A percentile compares a stretch with the other conserved stretches of the same genome.
phyloP scores from a whole-genome alignment of 352 stramenopile species.

The Phytophthora tubulina region DNA sequence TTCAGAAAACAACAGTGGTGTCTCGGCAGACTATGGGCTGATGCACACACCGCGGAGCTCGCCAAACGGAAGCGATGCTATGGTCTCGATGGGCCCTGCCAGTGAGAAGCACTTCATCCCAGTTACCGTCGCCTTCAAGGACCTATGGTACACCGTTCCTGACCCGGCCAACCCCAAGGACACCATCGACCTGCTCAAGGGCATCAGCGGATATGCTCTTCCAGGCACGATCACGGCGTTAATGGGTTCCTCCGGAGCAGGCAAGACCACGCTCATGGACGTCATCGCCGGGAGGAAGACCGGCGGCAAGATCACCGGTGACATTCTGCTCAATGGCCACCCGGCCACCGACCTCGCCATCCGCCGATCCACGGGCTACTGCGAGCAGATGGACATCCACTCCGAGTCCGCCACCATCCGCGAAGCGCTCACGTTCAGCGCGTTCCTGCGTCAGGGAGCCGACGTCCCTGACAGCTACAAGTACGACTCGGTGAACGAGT shows the following conservation, averaged over 20 bases:
- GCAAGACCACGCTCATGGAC: constrained; percentile 36
- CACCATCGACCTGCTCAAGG: constrained; percentile 32
- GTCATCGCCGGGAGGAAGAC: constrained; percentile 33
- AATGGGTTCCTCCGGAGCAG: constrained; percentile 31
- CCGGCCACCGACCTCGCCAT: constrained; percentile 58
- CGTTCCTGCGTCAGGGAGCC: constrained; percentile 38
- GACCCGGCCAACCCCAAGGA: constrained; percentile 31
- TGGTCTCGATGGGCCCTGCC: constrained; percentile 14
- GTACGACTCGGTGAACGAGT: constrained; percentile 41
- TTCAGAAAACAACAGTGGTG: background rate
- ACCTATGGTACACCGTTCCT: constrained; percentile 27
- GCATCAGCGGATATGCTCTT: constrained; percentile 26
- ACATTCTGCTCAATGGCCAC: constrained; percentile 44
- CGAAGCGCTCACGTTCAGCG: constrained; percentile 56
- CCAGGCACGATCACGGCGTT: constrained; percentile 29
- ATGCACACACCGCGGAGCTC: constrained; percentile 15
- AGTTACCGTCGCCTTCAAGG: constrained; percentile 28
- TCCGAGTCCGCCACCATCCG: constrained; percentile 86
- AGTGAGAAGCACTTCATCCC: constrained; percentile 21
- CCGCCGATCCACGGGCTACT: constrained; percentile 59
- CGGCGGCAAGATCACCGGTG: constrained; percentile 18
- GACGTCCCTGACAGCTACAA: constrained; percentile 45
- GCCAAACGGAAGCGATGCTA: background rate
- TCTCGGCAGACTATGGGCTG: constrained; percentile 12
- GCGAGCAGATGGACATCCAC: constrained; percentile 88